phyloP scores from a whole-genome alignment of 257 asterid species.

The Petunia secreta region DNA sequence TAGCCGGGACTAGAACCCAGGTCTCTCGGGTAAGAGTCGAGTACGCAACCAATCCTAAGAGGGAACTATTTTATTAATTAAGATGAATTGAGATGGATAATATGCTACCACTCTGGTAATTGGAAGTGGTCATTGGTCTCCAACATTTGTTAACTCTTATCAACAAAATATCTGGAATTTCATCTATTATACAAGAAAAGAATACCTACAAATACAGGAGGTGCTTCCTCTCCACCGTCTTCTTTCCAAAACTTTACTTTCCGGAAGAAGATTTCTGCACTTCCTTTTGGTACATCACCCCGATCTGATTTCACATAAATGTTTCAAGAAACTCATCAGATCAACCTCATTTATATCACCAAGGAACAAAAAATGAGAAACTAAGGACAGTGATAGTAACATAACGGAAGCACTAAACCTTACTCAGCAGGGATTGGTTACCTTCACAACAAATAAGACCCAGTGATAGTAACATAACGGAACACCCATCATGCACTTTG shows the following conservation, averaged over 20 bases:
- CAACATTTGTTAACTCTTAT: not conserved
- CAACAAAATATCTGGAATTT: not conserved
- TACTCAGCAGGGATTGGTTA: not conserved
- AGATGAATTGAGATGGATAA: not conserved
- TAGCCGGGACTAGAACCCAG: too few species aligned
- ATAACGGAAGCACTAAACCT: not conserved
- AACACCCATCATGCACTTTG: not conserved
- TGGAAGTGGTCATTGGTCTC: not conserved
- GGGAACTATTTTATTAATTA: not conserved
- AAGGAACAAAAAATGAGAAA: not conserved
- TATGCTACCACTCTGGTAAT: not conserved
- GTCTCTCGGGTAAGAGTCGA: too few species aligned
- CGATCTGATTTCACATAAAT: slow-evolving; percentile 58
- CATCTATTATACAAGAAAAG: slow-evolving; percentile 29
- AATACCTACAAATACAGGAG: slow-evolving; percentile 98
- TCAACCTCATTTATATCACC: not conserved
- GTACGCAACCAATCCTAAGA: not conserved
- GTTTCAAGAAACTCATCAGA: slow-evolving; percentile 7
- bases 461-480: not conserved
- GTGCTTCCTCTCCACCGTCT: slow-evolving; percentile 98
- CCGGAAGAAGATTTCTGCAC: slow-evolving; percentile 97
- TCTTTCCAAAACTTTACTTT: slow-evolving; percentile 99
- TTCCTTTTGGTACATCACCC: slow-evolving; percentile 95
- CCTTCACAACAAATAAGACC: not conserved
- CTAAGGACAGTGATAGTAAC: not conserved